phyloP scores from a whole-genome alignment of 78 protist species.

The Speleostelium caveatum region DNA sequence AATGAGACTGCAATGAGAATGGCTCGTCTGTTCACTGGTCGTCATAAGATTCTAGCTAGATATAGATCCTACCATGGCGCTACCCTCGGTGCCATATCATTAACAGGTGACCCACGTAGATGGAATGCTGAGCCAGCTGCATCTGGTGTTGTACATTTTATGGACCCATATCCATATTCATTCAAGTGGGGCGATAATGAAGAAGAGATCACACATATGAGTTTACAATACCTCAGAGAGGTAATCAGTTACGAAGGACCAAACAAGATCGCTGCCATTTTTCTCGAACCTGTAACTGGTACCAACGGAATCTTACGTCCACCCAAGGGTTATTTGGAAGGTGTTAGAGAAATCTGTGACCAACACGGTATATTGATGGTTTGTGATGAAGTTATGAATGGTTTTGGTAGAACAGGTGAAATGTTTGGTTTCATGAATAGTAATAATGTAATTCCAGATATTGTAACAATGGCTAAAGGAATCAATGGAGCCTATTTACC shows the following conservation, averaged over 20 bases:
- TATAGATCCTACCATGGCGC: constrained; percentile 89
- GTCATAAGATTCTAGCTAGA: constrained; percentile 76
- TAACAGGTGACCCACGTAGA: constrained; percentile 85
- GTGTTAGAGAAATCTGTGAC: constrained; percentile 82
- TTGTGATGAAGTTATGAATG: constrained; percentile 87
- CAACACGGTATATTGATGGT: constrained; percentile 78
- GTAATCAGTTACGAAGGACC: constrained; percentile 68
- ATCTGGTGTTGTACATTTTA: constrained; percentile 47
- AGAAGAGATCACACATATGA: constrained; percentile 50
- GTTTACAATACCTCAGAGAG: constrained; percentile 56
- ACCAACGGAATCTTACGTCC: constrained; percentile 76
- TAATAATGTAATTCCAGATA: constrained; percentile 79
- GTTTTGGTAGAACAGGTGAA: constrained; percentile 85
- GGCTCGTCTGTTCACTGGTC: constrained; percentile 77
- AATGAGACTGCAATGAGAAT: constrained; percentile 86
- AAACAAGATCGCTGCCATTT: constrained; percentile 70
- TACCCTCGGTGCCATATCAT: constrained; percentile 64
- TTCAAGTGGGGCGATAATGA: constrained; percentile 72
- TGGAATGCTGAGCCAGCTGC: constrained; percentile 71
- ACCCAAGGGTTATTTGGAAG: constrained; percentile 79
- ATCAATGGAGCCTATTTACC: constrained; percentile 83
- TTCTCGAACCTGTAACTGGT: constrained; percentile 80
- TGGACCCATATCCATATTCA: constrained; percentile 65
- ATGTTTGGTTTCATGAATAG: constrained; percentile 83
- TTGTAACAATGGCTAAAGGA: constrained; percentile 87